These are phyloP conservation scores for Nicotiana noctiflora DNA, from an alignment of 257 asterid species.

Conservation along the genomic window DNA sequence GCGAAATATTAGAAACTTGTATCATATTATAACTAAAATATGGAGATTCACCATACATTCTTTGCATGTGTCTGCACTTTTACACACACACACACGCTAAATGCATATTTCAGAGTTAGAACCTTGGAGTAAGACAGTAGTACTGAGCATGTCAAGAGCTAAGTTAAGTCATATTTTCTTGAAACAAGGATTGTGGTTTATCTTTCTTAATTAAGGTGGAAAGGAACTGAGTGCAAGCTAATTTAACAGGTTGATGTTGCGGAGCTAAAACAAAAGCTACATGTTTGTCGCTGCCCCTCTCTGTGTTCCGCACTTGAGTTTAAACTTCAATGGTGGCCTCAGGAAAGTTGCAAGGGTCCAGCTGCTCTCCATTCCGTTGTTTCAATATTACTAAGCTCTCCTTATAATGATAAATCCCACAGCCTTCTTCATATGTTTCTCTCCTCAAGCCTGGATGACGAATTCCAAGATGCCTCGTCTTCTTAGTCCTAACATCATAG, in stretches of 20 bases:
- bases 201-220: background rate
- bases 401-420: too few relatives aligned
- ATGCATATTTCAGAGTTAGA: background rate
- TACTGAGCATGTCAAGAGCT: background rate
- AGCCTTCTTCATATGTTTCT: too few relatives aligned
- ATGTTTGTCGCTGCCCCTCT: too few relatives aligned
- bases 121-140: background rate
- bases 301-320: too few relatives aligned
- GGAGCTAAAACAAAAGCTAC: conserved; percentile 90
- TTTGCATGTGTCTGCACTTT: background rate
- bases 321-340: too few relatives aligned
- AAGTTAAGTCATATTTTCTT: background rate
- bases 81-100: background rate
- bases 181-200: background rate
- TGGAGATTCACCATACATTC: background rate
- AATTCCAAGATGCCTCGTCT: too few relatives aligned
- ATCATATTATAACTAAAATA: background rate
- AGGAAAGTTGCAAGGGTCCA: too few relatives aligned
- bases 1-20: background rate
- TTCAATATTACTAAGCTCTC: too few relatives aligned
- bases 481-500: too few relatives aligned
- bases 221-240: background rate
- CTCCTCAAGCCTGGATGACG: too few relatives aligned
- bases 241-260: conserved; percentile 82
- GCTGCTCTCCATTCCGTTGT: too few relatives aligned